These are phyloP conservation scores for Trifolium pratense DNA, from an alignment of 306 rosid genomes.

Conservation along the genomic window DNA sequence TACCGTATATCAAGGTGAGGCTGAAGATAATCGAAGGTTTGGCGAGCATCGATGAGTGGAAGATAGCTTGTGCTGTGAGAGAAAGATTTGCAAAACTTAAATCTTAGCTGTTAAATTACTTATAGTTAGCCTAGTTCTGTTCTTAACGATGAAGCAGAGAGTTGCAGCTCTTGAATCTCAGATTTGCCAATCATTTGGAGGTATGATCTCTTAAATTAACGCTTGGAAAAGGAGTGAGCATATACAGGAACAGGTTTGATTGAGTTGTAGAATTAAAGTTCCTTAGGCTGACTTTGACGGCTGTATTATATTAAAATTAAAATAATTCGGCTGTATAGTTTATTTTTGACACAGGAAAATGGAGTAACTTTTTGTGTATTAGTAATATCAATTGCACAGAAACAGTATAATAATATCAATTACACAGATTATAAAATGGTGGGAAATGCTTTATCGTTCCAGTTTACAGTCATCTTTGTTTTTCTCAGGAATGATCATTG, in stretches of 20 bases:
- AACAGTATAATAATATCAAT: background rate
- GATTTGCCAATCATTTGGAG: slow-evolving; percentile 25
- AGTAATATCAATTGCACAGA: slow-evolving; percentile 1
- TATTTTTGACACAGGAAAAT: too few relatives aligned
- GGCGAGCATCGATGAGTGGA: slow-evolving; percentile 67
- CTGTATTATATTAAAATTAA: background rate
- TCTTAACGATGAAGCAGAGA: background rate
- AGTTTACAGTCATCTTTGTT: background rate
- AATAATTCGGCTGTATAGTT: background rate
- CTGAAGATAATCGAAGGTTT: slow-evolving; percentile 82
- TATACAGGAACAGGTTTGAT: background rate
- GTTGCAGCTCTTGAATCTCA: slow-evolving; percentile 22
- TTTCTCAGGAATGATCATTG: slow-evolving; percentile 6
- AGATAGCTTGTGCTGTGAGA: slow-evolving; percentile 78
- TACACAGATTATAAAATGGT: slow-evolving; percentile 20
- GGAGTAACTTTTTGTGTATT: too few relatives aligned
- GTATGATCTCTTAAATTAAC: slow-evolving; percentile 8
- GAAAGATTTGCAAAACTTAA: slow-evolving; percentile 63
- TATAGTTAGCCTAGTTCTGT: slow-evolving; percentile 9
- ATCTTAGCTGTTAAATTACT: slow-evolving; percentile 48
- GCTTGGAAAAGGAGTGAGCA: slow-evolving; percentile 7
- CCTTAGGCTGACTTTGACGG: slow-evolving; percentile 1
- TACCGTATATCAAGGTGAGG: slow-evolving; percentile 70
- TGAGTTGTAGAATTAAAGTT: slow-evolving; percentile 22
- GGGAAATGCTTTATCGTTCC: background rate